Evolutionary conservation across 2,329 filamentous ascomycete genomes (phyloP).

Genomic region (Ascochyta pisi): DNA sequence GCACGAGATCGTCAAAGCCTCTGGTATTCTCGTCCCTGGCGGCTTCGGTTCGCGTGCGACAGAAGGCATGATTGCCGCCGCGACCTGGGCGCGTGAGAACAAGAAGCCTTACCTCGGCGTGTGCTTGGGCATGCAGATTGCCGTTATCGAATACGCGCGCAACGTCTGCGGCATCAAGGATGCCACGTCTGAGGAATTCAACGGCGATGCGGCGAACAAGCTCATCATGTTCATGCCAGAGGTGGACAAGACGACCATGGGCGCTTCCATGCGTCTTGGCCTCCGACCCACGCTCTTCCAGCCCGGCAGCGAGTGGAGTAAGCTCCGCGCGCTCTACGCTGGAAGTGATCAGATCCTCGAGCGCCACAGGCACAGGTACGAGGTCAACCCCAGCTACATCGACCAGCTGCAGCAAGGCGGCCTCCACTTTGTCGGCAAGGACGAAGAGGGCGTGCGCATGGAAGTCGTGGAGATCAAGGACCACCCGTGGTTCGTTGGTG

Average conservation of each 20-base stretch:
- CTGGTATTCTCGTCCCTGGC: constrained; percentile 73
- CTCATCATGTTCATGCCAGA: constrained; percentile 95
- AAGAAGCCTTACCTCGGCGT: constrained; percentile 86
- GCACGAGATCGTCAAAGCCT: constrained; percentile 76
- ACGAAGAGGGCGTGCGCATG: constrained; percentile 79
- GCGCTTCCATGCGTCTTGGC: constrained; percentile 87
- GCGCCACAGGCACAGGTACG: constrained; percentile 87
- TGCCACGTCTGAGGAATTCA: constrained; percentile 64
- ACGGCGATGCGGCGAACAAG: constrained; percentile 67
- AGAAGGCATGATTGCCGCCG: constrained; percentile 87
- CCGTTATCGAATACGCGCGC: constrained; percentile 86
- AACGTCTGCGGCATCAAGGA: constrained; percentile 71
- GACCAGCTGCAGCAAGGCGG: constrained; percentile 72
- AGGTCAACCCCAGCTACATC: constrained; percentile 84
- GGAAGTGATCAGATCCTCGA: constrained; percentile 61
- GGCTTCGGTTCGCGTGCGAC: constrained; percentile 84
- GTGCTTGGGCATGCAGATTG: constrained; percentile 91
- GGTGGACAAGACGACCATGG: constrained; percentile 75
- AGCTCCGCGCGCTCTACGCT: constrained; percentile 77
- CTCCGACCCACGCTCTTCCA: constrained; percentile 78
- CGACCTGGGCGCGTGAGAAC: constrained; percentile 85
- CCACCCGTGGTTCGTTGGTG: constrained; percentile 83
- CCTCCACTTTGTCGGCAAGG: constrained; percentile 78
- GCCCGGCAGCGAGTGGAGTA: constrained; percentile 76
- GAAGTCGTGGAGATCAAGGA: constrained; percentile 83